Conservation (phyloP, 2,329 filamentous ascomycete species). For the Fusarium sambucinum region DNA sequence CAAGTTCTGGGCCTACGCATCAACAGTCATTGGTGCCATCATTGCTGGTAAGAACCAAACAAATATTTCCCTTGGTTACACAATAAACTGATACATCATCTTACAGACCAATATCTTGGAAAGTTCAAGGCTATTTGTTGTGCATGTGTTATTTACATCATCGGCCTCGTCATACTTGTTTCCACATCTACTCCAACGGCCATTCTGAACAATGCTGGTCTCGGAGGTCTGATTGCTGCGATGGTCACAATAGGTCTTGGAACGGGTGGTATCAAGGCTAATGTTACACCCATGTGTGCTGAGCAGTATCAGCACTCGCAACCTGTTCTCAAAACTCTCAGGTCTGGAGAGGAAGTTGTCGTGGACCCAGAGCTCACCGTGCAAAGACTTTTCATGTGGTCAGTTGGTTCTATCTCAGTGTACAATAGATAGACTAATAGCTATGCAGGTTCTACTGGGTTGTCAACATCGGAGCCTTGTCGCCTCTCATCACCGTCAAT, state of each 20-base stretch:
- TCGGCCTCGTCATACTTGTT: constrained; percentile 7
- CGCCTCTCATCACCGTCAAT: constrained; percentile 9
- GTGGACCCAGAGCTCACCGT: constrained; percentile 11
- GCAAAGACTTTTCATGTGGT: constrained; percentile 16
- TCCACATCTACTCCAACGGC: not conserved
- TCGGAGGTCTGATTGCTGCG: not conserved
- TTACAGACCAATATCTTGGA: constrained; percentile 1
- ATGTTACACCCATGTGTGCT: constrained; percentile 13
- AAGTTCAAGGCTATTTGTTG: constrained; percentile 5
- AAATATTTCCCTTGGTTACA: fast-evolving
- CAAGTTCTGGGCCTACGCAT: constrained; percentile 18
- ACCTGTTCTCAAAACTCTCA: constrained; percentile 8
- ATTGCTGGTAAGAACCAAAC: not conserved
- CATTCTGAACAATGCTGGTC: not conserved
- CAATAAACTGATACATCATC: not conserved
- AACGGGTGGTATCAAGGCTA: not conserved
- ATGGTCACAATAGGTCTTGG: constrained; percentile 3
- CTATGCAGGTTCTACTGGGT: constrained; percentile 7
- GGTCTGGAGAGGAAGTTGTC: constrained; percentile 3
- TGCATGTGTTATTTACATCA: not conserved
- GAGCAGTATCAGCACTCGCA: constrained; percentile 10
- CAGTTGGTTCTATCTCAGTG: fast-evolving
- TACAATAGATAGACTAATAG: fast-evolving
- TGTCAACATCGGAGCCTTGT: constrained; percentile 11
- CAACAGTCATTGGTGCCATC: constrained; percentile 5